Evolutionary conservation across 2,329 filamentous ascomycete genomes (phyloP).

Genomic region (Talaromyces verruculosus): DNA sequence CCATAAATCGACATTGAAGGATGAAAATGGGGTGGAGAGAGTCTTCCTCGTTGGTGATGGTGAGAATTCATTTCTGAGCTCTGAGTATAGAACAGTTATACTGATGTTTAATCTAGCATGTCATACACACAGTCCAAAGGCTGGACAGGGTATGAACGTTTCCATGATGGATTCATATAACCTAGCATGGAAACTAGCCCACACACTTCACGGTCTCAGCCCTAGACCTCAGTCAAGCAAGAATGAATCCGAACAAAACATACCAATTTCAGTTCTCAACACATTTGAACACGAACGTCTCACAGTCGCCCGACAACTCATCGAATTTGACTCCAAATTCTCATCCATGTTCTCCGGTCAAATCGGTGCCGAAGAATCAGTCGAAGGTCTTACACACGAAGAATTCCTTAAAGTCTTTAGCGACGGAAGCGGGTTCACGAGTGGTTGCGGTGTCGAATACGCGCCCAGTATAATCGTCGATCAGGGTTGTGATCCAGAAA

Average conservation of each 20-base stretch:
- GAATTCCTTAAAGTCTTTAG: conserved; percentile 40
- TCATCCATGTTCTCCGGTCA: conserved; percentile 45
- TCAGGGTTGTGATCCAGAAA: conserved; percentile 18
- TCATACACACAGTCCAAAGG: conserved; percentile 74
- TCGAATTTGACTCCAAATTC: conserved; percentile 42
- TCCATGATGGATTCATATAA: conserved; percentile 58
- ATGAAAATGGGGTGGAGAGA: conserved; percentile 66
- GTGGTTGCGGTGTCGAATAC: conserved; percentile 43
- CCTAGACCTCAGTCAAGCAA: conserved; percentile 22
- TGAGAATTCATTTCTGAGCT: conserved; percentile 25
- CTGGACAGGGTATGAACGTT: conserved; percentile 32
- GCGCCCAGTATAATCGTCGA: conserved; percentile 32
- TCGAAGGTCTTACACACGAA: conserved; percentile 33
- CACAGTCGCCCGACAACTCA: conserved; percentile 39
- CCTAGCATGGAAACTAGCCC: conserved; percentile 57
- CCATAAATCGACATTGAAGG: conserved; percentile 52
- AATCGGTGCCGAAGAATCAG: conserved; percentile 32
- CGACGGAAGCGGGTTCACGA: conserved; percentile 41
- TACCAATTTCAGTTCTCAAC: conserved; percentile 33
- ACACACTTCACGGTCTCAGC: conserved; percentile 39
- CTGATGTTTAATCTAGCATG: conserved; percentile 51
- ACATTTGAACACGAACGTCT: conserved; percentile 42
- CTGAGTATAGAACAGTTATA: neutral
- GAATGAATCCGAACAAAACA: neutral
- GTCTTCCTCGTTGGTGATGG: conserved; percentile 72